Percentiles rank a stretch among this genome's conserved stretches.
Conservation (phyloP, 1,139 yeast genomes). For the Blastobotrys elegans region DNA sequence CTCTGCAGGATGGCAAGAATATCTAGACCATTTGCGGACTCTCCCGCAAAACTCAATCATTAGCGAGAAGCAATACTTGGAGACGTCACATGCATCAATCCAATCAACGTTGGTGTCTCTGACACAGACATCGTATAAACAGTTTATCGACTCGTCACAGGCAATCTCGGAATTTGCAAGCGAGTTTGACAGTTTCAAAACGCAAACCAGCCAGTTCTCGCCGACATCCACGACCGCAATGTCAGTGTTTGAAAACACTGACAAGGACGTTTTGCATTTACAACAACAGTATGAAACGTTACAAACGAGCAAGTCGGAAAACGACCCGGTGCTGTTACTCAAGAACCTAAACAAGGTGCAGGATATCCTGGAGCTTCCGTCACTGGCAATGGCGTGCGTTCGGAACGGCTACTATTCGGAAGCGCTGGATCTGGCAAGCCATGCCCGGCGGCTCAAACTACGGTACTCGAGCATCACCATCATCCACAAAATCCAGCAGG, state of each 20-base stretch:
- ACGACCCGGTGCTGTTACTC: slow-evolving; percentile 42
- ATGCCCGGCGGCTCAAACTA: slow-evolving; percentile 59
- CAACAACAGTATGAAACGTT: not conserved
- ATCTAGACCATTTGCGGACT: slow-evolving; percentile 23
- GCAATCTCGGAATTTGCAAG: slow-evolving; percentile 17
- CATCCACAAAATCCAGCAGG: slow-evolving; percentile 44
- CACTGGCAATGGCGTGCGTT: slow-evolving; percentile 77
- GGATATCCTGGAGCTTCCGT: slow-evolving; percentile 78
- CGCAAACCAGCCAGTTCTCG: not conserved
- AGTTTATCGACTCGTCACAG: slow-evolving; percentile 21
- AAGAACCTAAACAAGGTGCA: slow-evolving; percentile 66
- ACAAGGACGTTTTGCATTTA: not conserved
- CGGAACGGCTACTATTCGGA: slow-evolving; percentile 85
- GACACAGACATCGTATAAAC: slow-evolving; percentile 24
- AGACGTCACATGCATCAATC: slow-evolving; percentile 20
- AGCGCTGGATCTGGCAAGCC: slow-evolving; percentile 72
- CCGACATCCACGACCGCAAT: too few relatives aligned
- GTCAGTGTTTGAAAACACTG: not conserved
- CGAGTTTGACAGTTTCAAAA: slow-evolving; percentile 19
- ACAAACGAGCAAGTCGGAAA: slow-evolving; percentile 3
- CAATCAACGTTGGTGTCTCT: slow-evolving; percentile 22
- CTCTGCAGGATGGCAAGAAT: slow-evolving; percentile 14
- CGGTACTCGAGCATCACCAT: slow-evolving; percentile 62
- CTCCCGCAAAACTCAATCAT: slow-evolving; percentile 21
- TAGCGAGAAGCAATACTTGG: slow-evolving; percentile 21